phyloP scores from a whole-genome alignment of 2,329 filamentous ascomycete genomes.

The Orbilia quercus region DNA sequence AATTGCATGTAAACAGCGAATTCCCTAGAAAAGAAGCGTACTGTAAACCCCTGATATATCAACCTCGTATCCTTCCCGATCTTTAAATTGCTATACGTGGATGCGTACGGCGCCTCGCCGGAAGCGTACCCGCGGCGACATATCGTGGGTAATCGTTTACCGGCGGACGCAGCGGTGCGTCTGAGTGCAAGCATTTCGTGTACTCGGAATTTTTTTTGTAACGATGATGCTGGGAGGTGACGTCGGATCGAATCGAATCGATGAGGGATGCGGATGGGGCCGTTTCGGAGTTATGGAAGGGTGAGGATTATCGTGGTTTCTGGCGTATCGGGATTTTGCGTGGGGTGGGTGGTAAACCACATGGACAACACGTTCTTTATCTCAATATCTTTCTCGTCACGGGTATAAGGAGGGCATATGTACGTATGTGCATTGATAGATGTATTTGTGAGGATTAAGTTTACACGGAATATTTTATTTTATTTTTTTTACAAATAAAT shows the following conservation, averaged over 20 bases:
- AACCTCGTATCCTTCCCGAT: constrained; percentile 75
- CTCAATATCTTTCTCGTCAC: neutral
- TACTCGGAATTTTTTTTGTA: neutral
- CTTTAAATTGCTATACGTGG: constrained; percentile 74
- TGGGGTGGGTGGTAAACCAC: constrained; percentile 28
- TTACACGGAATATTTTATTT: constrained; percentile 1
- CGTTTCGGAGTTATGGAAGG: constrained; percentile 43
- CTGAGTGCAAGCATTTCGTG: constrained; percentile 42
- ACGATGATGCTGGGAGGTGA: neutral
- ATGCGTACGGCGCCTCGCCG: constrained; percentile 61
- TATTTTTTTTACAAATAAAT: constrained; percentile 9
- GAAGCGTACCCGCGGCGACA: constrained; percentile 44
- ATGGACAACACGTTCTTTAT: constrained; percentile 35
- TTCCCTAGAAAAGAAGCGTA: constrained; percentile 20
- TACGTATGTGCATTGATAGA: too few relatives aligned
- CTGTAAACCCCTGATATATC: constrained; percentile 78
- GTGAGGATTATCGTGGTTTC: constrained; percentile 2
- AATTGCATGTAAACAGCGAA: neutral
- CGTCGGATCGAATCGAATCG: neutral
- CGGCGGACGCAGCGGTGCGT: constrained; percentile 45
- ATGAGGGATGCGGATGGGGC: constrained; percentile 4
- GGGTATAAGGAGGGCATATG: too few relatives aligned
- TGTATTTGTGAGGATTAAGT: neutral
- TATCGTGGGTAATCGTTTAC: constrained; percentile 13
- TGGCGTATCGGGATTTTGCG: constrained; percentile 40